Conservation (phyloP, 169 alveolate species). For the Neospora caninum region DNA sequence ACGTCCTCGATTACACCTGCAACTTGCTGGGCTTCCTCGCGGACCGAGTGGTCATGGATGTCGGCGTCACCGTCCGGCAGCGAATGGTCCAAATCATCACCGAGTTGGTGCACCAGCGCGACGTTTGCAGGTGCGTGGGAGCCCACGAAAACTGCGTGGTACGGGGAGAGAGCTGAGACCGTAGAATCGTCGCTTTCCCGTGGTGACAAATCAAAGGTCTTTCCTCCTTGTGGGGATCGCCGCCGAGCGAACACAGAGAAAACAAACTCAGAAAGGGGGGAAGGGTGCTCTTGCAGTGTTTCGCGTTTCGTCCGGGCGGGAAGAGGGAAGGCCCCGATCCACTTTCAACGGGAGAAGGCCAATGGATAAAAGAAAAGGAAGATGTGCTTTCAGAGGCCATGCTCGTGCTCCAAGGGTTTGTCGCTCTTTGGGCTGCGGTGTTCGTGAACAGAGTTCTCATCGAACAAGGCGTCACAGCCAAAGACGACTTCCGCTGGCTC, state of each 20-base stretch:
- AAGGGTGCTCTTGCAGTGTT: too few relatives aligned
- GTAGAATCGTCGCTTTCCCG: too few relatives aligned
- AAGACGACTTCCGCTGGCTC: constrained; percentile 93
- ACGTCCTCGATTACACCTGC: constrained; percentile 68
- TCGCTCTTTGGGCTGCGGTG: not conserved
- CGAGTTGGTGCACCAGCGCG: constrained; percentile 96
- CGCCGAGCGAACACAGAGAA: not conserved
- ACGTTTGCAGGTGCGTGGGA: constrained; percentile 84
- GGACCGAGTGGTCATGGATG: constrained; percentile 88
- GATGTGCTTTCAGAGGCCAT: not conserved
- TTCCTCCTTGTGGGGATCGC: too few relatives aligned
- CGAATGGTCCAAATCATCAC: constrained; percentile 93
- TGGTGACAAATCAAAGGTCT: too few relatives aligned
- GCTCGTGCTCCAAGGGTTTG: not conserved
- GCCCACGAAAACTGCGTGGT: too few relatives aligned
- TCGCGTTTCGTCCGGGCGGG: too few relatives aligned
- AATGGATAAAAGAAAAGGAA: not conserved
- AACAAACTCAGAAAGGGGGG: not conserved
- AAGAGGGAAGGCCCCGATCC: too few relatives aligned
- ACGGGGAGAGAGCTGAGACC: too few relatives aligned
- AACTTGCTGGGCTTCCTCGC: constrained; percentile 86
- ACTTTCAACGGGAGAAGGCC: too few relatives aligned
- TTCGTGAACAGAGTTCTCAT: constrained; percentile 33
- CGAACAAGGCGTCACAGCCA: constrained; percentile 49
- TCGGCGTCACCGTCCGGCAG: constrained; percentile 87